Evolutionary conservation across 352 stramenopile genomes (phyloP), one percentile per base, ranked within the genome.

Genomic region (Globisporangium echinulatum): DNA sequence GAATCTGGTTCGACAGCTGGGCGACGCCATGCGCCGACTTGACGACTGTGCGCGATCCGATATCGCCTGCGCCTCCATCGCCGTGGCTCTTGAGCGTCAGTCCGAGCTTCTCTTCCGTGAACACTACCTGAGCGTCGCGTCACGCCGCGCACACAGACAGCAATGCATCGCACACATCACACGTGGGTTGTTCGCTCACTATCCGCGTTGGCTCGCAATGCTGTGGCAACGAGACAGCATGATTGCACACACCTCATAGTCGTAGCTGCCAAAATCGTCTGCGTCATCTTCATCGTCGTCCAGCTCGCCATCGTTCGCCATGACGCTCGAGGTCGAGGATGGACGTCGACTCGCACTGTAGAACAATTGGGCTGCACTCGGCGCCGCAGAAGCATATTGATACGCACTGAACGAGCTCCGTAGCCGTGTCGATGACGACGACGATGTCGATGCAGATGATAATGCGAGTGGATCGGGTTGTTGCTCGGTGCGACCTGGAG

Each of bases 61-160:
- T 49, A 68, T 68, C 46, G 66, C 44, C 42, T 55, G 44, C 49
- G 68, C 46, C 44, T 43, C 37, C 57, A 47, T 66, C 63, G 47
- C 42, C 68, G 19, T 86, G 54, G 49, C 60, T 77, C 54, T 78
- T 75, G 37, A 86, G 66, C 50, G 76, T 86, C 58, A 86, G 54
- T 9, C 76, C 76, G 38, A 86, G 63, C 58, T 82, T 86, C 39
- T 82, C 72, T 48, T 82, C 76, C 47, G 68, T 77, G 48, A 82
- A 86, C 48, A 84, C 61, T 13, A 86, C 70, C 76, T 86, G 55
- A 33, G 25, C 25, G 25, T 33, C 25, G 1, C 25, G 25, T 3
- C 25, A 33, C 25, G 25, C 25, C 25, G 25, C 25, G 15, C 17
- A 43, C n/a, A 13, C 38, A 46, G 38, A 8, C 6, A 39, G 5